Evolutionary conservation across 805 yeast species (phyloP).

Genomic region (Kodamaea kakaduensis): DNA sequence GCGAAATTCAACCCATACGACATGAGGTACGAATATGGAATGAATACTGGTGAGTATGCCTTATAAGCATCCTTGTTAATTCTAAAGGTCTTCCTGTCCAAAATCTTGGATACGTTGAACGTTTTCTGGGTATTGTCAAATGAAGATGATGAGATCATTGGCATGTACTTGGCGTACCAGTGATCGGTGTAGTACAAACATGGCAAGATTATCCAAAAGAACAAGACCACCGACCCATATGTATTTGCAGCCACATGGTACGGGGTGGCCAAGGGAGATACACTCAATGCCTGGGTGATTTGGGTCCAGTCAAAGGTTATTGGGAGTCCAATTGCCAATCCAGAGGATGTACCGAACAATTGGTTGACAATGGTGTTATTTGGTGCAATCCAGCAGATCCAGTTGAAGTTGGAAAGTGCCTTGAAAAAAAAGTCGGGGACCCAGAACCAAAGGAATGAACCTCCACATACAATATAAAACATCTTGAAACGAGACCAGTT

Average conservation of each 20-base stretch:
- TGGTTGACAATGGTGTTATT: slow-evolving; percentile 43
- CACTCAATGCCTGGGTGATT: slow-evolving; percentile 16
- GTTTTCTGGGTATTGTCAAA: slow-evolving; percentile 17
- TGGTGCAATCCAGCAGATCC: slow-evolving; percentile 67
- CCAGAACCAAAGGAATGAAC: slow-evolving; percentile 30
- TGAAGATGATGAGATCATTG: slow-evolving; percentile 18
- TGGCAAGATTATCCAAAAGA: slow-evolving; percentile 16
- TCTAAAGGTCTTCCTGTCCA: slow-evolving; percentile 13
- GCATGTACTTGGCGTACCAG: slow-evolving; percentile 22
- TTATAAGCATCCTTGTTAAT: slow-evolving; percentile 16
- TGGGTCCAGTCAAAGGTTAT: slow-evolving; percentile 30
- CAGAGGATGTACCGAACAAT: slow-evolving; percentile 23
- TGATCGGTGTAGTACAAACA: slow-evolving; percentile 19
- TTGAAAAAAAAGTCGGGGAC: slow-evolving; percentile 58
- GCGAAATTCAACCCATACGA: slow-evolving; percentile 22
- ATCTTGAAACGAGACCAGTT: slow-evolving; percentile 19
- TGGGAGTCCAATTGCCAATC: slow-evolving; percentile 25
- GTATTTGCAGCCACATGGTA: slow-evolving; percentile 17
- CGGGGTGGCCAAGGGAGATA: slow-evolving; percentile 19
- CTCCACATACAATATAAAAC: slow-evolving; percentile 15
- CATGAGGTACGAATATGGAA: slow-evolving; percentile 17
- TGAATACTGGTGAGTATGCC: slow-evolving; percentile 18
- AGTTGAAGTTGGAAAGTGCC: slow-evolving; percentile 57
- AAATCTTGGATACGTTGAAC: slow-evolving; percentile 17
- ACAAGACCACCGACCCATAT: slow-evolving; percentile 15